A percentile compares a stretch with the other conserved stretches of the same genome.
These are phyloP conservation scores for Scutellaria baicalensis DNA, from an alignment of 257 asterid genomes.

Conservation along the genomic window DNA sequence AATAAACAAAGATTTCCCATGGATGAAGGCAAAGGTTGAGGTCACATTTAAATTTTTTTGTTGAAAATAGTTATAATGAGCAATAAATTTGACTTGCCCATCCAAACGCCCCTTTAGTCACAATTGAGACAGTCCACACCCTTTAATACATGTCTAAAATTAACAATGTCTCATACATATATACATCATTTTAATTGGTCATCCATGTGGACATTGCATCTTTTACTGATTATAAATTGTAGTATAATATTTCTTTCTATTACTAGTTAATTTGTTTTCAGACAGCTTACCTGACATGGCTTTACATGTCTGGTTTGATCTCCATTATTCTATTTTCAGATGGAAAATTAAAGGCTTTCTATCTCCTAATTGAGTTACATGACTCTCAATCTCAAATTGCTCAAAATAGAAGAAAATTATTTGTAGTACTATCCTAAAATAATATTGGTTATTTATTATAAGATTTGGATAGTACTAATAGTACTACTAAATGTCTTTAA, in stretches of 20 bases:
- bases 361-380: too few relatives aligned
- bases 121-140: neutral
- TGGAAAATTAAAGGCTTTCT: neutral
- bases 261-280: neutral
- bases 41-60: neutral
- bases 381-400: too few relatives aligned
- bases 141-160: neutral
- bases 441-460: too few relatives aligned
- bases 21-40: neutral
- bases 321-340: neutral
- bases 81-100: slow-evolving; percentile 14
- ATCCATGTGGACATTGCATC: neutral
- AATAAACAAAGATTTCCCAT: too few relatives aligned
- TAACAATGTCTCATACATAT: neutral
- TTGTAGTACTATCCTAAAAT: too few relatives aligned
- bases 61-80: neutral
- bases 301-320: neutral
- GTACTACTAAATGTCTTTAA: too few relatives aligned
- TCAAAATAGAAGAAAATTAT: too few relatives aligned
- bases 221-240: neutral
- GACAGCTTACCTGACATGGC: neutral
- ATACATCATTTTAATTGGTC: neutral
- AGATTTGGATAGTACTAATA: too few relatives aligned
- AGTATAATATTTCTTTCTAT: neutral
- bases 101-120: slow-evolving; percentile 19